Base-by-base conservation (phyloP, 257 asterid genomes). In the Anisodus tanguticus region DNA sequence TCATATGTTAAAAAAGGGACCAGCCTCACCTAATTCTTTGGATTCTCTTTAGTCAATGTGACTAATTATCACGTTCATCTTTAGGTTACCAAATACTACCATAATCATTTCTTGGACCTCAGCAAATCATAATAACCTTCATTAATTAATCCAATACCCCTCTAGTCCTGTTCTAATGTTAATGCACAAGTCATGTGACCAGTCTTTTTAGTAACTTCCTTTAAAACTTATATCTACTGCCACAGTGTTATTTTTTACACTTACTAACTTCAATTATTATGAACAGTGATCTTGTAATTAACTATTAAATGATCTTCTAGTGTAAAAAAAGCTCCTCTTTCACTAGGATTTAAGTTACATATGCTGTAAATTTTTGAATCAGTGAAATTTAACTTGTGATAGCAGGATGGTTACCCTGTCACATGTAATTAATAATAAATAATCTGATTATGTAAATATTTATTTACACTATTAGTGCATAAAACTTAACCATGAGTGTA, bases 61-160 rank as follows among this genome's bases (percentile, higher is more conserved):
- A 49, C 72, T 81, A 81, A 49, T 62, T 12, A 51, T 76, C 63
- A 76, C 63, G 64, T 76, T 51, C 76, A 81, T 43, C n/a, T 69
- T 87, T 87, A 87, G 89, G 88, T 87, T n/a, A 85, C 86, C 88
- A 85, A 87, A 85, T 69, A 4, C 83, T 17, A 22, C 26, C 26
- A 43, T 22, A 22, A 22, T 22, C 26, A 22, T 22, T 31, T 31
- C 35, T 31, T 31, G 35, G 35, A 31, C 35, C 35, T 31, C 35
- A 1, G 35, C 35, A 31, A 31, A 31, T 31, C 35, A 31, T 31
- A 31, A 31, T 31, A 31, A 6, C 4, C 72, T 35, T 67, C 54
- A 51, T 31, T 41, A 72, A 22, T 31, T 57, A 8, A 69, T 83
- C 26, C 26, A 69, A 83, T 35, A 17, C 4, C 9, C 10, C 37